Base-by-base conservation (phyloP, 106 monocot species). In the Iris macrosiphon region DNA sequence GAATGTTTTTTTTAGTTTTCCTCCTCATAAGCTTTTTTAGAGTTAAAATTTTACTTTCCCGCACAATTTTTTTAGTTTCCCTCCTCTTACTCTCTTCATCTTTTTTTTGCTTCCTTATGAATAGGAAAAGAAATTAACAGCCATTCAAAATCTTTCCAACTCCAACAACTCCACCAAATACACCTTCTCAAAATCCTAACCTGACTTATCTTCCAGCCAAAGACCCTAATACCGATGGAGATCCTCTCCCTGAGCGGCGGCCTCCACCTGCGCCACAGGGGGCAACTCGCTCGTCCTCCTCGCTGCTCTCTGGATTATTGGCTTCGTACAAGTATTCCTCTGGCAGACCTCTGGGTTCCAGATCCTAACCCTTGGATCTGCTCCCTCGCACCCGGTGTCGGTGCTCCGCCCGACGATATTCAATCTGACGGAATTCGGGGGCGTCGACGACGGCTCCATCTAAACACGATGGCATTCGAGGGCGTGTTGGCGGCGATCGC, bases 391-490 rank as follows among this genome's bases (percentile, higher is more conserved):
- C 16, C 29, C 71, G 31, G 32, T 30, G 21, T 65, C 66, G 25
- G 50, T 21, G 51, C 52, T 76, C 40, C 46, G 76, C 32, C 42
- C 43, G 43, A 4, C 46, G 55, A 69, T 40, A 10, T 71, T 78
- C 28, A 57, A 84, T 25, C 37, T 84, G 54, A 67, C 70, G 52
- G 84, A 78, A 0, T 84, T 84, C 42, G 78, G 84, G 0, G 84
- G 59, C 7, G 59, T 84, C 11, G 84, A 77, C 10, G 78, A 78
- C 52, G 84, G 74, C n/a, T 33, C 61, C 34, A 70, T 53, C 1
- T 67, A 65, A 79, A 85, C 52, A 85, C 80, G 2, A 52, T 6
- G 40, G 76, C 75, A 34, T 85, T 85, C 35, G 66, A 80, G 69
- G 35, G 62, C 2, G 85, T 80, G 13, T 65, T 85, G 31, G 45